phyloP scores from a whole-genome alignment of 164 flowering plant genomes.

The Stephania yunnanensis region DNA sequence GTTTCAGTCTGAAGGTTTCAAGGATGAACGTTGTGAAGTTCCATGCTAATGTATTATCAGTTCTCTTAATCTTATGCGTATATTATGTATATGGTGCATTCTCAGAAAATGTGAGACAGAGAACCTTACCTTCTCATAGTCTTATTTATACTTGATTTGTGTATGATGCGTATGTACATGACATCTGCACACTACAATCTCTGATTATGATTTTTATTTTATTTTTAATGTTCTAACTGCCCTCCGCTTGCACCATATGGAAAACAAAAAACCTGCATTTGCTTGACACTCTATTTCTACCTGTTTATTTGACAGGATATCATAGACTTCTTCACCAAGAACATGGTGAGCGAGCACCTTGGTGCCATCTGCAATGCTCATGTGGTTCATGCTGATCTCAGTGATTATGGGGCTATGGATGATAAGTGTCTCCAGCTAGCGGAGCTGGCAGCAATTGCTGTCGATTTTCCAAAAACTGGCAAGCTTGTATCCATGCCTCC shows the following conservation, averaged over 20 bases:
- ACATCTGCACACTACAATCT: background rate
- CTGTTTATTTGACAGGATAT: constrained; percentile 55
- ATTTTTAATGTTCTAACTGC: too few relatives aligned
- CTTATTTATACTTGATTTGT: too few relatives aligned
- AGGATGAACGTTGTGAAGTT: too few relatives aligned
- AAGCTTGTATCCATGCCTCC: constrained; percentile 62
- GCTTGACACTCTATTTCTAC: background rate
- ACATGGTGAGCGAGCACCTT: constrained; percentile 69
- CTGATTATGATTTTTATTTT: background rate
- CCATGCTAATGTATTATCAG: too few relatives aligned
- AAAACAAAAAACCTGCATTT: background rate
- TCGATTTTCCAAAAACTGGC: constrained; percentile 96
- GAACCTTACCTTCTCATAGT: too few relatives aligned
- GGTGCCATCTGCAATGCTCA: constrained; percentile 92
- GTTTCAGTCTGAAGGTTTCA: too few relatives aligned
- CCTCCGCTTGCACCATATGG: background rate
- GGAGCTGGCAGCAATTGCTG: constrained; percentile 85
- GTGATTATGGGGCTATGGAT: constrained; percentile 74
- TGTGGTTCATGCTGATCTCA: constrained; percentile 90
- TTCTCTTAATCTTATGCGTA: too few relatives aligned
- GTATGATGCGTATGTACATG: too few relatives aligned
- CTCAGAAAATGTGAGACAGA: too few relatives aligned
- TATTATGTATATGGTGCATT: too few relatives aligned
- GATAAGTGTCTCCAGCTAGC: constrained; percentile 71
- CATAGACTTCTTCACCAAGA: constrained; percentile 58